Percentiles rank a stretch among this genome's conserved stretches.
These are phyloP conservation scores for Sequoiadendron giganteum DNA, from an alignment of 75 land plant species.

Conservation along the genomic window DNA sequence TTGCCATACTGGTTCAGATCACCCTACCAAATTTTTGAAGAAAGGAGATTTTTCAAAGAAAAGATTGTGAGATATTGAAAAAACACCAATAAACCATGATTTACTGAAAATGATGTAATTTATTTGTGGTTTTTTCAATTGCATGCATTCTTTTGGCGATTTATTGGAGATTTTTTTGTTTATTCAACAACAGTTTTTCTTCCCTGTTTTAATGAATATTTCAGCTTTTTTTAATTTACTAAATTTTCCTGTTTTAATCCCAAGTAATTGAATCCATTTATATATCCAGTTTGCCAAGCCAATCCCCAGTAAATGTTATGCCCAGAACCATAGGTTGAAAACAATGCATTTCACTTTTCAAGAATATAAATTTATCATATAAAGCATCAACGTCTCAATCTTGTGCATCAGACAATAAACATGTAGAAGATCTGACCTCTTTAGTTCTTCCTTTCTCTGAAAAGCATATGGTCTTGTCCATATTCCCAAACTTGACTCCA, in stretches of 20 bases:
- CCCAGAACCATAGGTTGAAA: neutral
- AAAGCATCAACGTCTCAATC: neutral
- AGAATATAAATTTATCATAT: neutral
- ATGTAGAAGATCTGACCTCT: neutral
- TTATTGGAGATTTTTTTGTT: neutral
- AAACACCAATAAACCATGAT: no score
- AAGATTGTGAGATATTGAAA: no score
- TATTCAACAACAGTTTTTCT: neutral
- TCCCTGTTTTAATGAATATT: neutral
- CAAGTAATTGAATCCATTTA: no score
- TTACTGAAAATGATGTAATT: no score
- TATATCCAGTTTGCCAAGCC: neutral
- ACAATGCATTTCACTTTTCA: neutral
- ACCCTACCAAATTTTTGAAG: no score
- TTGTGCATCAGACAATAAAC: neutral
- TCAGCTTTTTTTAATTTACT: neutral
- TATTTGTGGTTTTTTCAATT: no score
- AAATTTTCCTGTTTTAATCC: neutral
- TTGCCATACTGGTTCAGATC: no score
- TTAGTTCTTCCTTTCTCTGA: neutral
- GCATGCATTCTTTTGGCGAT: neutral
- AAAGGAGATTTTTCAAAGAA: no score
- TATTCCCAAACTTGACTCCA: neutral
- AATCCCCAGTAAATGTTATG: neutral
- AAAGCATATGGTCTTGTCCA: neutral